Evolutionary conservation across 1,284 basidiomycete genomes (phyloP), one percentile per base, ranked within the genome.

Genomic region (Pyrrhoderma lamaoense): DNA sequence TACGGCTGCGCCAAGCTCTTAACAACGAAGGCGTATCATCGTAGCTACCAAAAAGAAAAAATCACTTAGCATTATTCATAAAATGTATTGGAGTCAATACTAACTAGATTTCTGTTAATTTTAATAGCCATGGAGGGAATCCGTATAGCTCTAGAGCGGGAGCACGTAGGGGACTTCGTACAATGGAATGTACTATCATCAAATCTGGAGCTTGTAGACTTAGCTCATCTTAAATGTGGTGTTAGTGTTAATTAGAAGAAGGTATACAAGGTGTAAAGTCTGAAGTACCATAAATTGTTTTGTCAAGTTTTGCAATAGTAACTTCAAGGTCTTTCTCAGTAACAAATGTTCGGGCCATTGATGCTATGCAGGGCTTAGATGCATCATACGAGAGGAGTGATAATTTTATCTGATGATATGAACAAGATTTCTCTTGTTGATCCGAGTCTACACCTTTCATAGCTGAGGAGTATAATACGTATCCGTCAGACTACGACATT

Each of bases 91-190:
- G 11, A 2, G 9, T 8, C 35, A 40, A 18, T 8, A 48, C 83
- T 68, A 61, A 89, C 86, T 80, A 74, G 56, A 89, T 79, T 65
- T 89, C 86, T 39, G 84, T 85, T 45, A 89, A 67, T 52, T 80
- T 71, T 8, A 81, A 75, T 56, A 88, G 85, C 86, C 86, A 89
- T 21, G 87, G 86, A 21, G 87, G 86, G 57, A 83, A 88, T 1
- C 81, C 82, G 57, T 83, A 67, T 9, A 88, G 67, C 61, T 88
- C 84, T 46, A 82, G 63, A 1, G 82, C 76, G 23, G 68, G 60
- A 44, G 62, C 64, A 47, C 67, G 63, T 40, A 63, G 62, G 44
- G 59, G 64, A 34, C 66, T 61, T 8, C 69, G 67, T 37, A 67
- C 66, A 34, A 82, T 56, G 44, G 77, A 68, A 60, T 89, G 83